phyloP scores from a whole-genome alignment of 75 land plant species.

The Cunninghamia lanceolata region DNA sequence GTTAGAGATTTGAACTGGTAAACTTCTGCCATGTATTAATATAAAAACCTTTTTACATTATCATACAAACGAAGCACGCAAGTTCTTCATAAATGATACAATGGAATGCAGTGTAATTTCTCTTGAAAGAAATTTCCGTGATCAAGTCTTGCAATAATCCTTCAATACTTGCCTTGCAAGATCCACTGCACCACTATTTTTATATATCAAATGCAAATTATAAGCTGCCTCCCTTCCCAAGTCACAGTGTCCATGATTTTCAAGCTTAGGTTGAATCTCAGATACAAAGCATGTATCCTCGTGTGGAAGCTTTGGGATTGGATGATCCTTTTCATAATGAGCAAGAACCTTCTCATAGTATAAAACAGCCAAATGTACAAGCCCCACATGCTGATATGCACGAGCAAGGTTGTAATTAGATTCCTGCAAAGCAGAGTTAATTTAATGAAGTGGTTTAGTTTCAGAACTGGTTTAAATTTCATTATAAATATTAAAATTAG shows the following conservation, averaged over 20 bases:
- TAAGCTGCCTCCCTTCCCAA: conserved; percentile 86
- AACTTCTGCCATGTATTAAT: background rate
- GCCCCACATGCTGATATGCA: conserved; percentile 90
- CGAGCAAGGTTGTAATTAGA: conserved; percentile 83
- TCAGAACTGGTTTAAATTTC: background rate
- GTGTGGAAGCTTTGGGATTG: conserved; percentile 50
- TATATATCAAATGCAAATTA: conserved; percentile 89
- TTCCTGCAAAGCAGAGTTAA: conserved; percentile 53
- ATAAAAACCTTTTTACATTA: background rate
- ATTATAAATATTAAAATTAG: background rate
- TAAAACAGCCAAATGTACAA: conserved; percentile 72
- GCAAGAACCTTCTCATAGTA: conserved; percentile 91
- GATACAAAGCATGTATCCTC: conserved; percentile 34
- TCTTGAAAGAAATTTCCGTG: background rate
- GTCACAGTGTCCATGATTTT: conserved; percentile 58
- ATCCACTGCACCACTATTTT: conserved; percentile 77
- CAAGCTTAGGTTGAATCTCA: conserved; percentile 10
- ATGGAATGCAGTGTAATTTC: background rate
- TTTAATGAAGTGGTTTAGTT: background rate
- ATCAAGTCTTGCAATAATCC: conserved; percentile 64
- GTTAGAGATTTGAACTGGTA: background rate
- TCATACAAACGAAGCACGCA: background rate
- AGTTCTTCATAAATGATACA: background rate
- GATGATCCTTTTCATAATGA: conserved; percentile 53
- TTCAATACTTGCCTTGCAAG: conserved; percentile 86